A percentile compares a stretch with the other conserved stretches of the same genome.
These are phyloP conservation scores for Dictyostelium brefeldianum DNA, from an alignment of 78 protist species.

Conservation along the genomic window DNA sequence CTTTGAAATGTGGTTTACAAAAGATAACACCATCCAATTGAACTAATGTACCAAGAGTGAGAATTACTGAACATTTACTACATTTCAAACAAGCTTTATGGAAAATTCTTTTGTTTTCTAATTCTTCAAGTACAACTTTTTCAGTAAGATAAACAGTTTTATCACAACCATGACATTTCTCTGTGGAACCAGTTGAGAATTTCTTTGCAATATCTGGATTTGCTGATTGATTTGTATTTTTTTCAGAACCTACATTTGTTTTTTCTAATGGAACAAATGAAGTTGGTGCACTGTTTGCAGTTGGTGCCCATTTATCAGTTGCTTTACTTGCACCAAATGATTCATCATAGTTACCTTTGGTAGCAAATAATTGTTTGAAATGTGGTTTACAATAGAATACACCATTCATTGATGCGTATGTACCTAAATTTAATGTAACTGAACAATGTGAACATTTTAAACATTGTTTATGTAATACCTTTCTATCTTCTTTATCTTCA, in stretches of 20 bases:
- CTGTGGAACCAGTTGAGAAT: slow-evolving; percentile 12
- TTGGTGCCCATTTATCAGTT: slow-evolving; percentile 48
- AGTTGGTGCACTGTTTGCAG: slow-evolving; percentile 6
- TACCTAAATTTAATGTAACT: slow-evolving; percentile 64
- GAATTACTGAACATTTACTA: slow-evolving; percentile 33
- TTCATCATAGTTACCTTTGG: slow-evolving; percentile 59
- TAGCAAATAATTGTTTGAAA: slow-evolving; percentile 80
- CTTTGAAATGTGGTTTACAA: slow-evolving; percentile 81
- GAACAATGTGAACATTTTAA: slow-evolving; percentile 66
- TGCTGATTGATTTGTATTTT: slow-evolving; percentile 52
- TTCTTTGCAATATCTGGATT: slow-evolving; percentile 81
- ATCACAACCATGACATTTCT: slow-evolving; percentile 65
- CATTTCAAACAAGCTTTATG: slow-evolving; percentile 82
- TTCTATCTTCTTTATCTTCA: slow-evolving; percentile 60
- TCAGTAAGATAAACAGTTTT: slow-evolving; percentile 82
- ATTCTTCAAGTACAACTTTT: slow-evolving; percentile 79
- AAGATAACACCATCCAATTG: slow-evolving; percentile 69
- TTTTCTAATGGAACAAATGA: slow-evolving; percentile 72
- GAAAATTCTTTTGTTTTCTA: slow-evolving; percentile 57
- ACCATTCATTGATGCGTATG: slow-evolving; percentile 81
- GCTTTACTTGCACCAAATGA: slow-evolving; percentile 10
- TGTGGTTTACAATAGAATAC: slow-evolving; percentile 85
- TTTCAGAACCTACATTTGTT: not conserved
- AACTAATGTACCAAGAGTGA: slow-evolving; percentile 50
- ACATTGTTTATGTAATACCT: slow-evolving; percentile 76